A percentile compares a stretch with the other conserved stretches of the same genome.
Conservation (phyloP, 2,329 filamentous ascomycete genomes). For the Colletotrichum falcatum region DNA sequence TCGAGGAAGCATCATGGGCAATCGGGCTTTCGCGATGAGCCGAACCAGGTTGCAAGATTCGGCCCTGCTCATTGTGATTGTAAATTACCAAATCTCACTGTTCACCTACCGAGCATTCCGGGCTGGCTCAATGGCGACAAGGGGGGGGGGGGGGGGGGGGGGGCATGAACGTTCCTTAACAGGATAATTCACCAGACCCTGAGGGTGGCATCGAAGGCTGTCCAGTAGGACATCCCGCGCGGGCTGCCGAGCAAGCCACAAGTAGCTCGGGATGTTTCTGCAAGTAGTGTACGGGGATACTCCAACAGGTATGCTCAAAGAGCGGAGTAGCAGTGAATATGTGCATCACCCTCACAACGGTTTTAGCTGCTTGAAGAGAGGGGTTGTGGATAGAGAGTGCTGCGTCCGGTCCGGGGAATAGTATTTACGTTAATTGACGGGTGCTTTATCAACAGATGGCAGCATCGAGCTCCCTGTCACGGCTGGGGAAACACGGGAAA, state of each 20-base stretch:
- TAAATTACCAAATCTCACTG: conserved; percentile 5
- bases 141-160: no score
- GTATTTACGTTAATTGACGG: no score
- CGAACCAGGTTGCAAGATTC: conserved; percentile 21
- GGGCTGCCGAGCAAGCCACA: conserved; percentile 13
- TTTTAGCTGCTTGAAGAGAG: background rate
- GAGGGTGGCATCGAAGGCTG: conserved; percentile 26
- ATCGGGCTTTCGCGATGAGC: conserved; percentile 26
- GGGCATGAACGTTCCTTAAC: no score
- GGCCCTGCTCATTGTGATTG: conserved; percentile 27
- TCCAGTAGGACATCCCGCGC: conserved; percentile 22
- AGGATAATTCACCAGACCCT: conserved; percentile 30
- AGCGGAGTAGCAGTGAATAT: conserved; percentile 12
- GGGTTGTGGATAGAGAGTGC: background rate
- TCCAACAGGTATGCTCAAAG: conserved; percentile 25
- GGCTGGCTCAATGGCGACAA: background rate
- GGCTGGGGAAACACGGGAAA: background rate
- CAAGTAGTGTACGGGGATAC: conserved; percentile 11
- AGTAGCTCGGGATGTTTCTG: conserved; percentile 9
- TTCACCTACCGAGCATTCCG: background rate
- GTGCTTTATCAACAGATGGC: background rate
- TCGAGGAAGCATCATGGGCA: conserved; percentile 17
- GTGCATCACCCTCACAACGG: background rate
- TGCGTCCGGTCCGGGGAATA: no score
- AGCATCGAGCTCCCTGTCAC: background rate